Percentiles rank a stretch among this genome's conserved stretches.
Evolutionary conservation across 1,139 yeast species (phyloP).

Genomic region (Pichia kudriavzevii): DNA sequence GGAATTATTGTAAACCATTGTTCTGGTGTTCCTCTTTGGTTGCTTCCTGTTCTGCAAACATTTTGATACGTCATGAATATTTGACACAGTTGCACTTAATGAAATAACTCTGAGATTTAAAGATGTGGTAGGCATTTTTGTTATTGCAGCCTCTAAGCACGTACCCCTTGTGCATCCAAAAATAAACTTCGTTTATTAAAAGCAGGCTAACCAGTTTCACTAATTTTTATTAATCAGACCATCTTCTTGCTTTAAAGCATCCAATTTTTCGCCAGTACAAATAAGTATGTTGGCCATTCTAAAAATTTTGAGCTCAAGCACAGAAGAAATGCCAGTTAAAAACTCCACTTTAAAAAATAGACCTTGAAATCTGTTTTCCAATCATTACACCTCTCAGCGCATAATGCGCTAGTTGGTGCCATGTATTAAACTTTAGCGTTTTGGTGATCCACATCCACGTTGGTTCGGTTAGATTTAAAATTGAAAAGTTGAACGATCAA

Average conservation of each 20-base stretch:
- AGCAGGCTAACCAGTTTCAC: slow-evolving; percentile 35
- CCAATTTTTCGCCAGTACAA: slow-evolving; percentile 57
- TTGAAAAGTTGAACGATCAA: slow-evolving; percentile 40
- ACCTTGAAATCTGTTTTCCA: slow-evolving; percentile 36
- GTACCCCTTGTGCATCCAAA: slow-evolving; percentile 43
- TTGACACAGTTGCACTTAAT: slow-evolving; percentile 49
- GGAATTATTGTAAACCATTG: slow-evolving; percentile 37
- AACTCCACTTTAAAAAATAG: slow-evolving; percentile 37
- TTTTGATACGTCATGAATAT: slow-evolving; percentile 39
- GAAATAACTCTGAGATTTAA: slow-evolving; percentile 39
- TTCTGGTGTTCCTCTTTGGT: slow-evolving; percentile 28
- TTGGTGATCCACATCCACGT: too few relatives aligned
- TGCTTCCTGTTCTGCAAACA: slow-evolving; percentile 32
- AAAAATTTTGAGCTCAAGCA: slow-evolving; percentile 35
- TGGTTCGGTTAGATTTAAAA: too few relatives aligned
- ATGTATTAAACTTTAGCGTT: slow-evolving; percentile 37
- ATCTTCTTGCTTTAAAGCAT: slow-evolving; percentile 40
- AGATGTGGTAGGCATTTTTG: slow-evolving; percentile 42
- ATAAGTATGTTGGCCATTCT: slow-evolving; percentile 40
- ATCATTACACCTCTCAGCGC: slow-evolving; percentile 36
- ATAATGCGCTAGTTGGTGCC: slow-evolving; percentile 50
- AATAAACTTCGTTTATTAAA: slow-evolving; percentile 46
- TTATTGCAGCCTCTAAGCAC: slow-evolving; percentile 43
- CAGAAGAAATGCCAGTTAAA: slow-evolving; percentile 43
- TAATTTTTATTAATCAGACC: slow-evolving; percentile 37